These are phyloP conservation scores for Aspergillus cristatus DNA, from an alignment of 495 filamentous ascomycete species.

Conservation along the genomic window DNA sequence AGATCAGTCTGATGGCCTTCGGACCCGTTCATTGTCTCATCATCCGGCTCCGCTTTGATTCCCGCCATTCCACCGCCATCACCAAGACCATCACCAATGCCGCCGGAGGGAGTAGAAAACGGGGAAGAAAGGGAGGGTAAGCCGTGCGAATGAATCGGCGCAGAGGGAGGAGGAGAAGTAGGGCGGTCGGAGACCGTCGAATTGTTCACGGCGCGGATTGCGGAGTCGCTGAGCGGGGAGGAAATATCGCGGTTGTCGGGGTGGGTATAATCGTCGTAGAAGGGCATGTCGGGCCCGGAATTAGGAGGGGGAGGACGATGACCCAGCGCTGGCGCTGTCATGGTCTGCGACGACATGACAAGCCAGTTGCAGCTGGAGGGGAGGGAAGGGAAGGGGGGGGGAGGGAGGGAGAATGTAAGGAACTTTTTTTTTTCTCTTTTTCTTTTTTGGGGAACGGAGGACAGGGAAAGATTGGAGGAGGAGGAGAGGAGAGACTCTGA, in stretches of 20 bases:
- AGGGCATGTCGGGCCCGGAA: constrained; percentile 28
- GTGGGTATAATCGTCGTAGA: constrained; percentile 33
- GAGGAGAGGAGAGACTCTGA: constrained; percentile 1
- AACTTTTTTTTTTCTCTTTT: constrained; percentile 15
- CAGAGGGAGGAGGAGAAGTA: background rate
- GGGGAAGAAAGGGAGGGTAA: constrained; percentile 12
- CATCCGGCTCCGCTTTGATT: constrained; percentile 27
- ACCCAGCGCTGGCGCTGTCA: constrained; percentile 46
- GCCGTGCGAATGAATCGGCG: constrained; percentile 17
- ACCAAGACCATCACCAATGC: too few species aligned
- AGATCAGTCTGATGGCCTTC: constrained; percentile 11
- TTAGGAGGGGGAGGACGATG: constrained; percentile 43
- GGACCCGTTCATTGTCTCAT: background rate
- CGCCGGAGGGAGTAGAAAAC: too few species aligned
- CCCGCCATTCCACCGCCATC: constrained; percentile 18
- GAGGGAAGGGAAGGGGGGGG: constrained; percentile 10
- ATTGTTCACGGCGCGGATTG: constrained; percentile 38
- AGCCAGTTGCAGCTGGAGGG: constrained; percentile 30
- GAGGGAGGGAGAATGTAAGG: constrained; percentile 19
- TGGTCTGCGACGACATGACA: constrained; percentile 49
- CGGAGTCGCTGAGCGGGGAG: constrained; percentile 37
- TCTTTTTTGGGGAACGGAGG: background rate
- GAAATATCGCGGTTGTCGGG: constrained; percentile 18
- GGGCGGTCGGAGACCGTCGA: constrained; percentile 29
- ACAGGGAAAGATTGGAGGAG: background rate